Conservation (phyloP, 805 yeast species). For the Cyberlindnera subsufficiens region DNA sequence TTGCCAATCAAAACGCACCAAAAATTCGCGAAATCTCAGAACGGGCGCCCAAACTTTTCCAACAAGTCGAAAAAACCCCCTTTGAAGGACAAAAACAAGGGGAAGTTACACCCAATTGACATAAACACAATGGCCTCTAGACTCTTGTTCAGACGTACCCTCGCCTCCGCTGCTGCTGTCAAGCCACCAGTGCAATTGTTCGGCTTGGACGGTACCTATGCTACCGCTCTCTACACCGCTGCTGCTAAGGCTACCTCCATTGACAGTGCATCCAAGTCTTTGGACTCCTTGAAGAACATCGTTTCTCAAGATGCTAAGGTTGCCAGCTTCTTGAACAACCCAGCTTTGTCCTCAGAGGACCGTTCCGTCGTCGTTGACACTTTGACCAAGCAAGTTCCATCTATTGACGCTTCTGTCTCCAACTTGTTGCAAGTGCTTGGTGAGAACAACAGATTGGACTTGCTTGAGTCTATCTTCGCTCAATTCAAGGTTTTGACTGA, state of each 20-base stretch:
- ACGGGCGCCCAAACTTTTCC: neutral
- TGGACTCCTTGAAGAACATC: constrained; percentile 49
- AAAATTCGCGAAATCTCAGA: neutral
- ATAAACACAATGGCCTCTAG: constrained; percentile 10
- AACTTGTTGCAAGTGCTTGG: constrained; percentile 84
- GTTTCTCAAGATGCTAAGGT: constrained; percentile 62
- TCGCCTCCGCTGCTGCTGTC: constrained; percentile 67
- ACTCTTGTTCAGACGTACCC: constrained; percentile 38
- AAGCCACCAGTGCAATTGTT: constrained; percentile 91
- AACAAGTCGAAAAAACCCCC: constrained; percentile 1
- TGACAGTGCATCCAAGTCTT: constrained; percentile 62
- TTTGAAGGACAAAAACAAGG: neutral
- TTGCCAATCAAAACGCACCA: constrained; percentile 5
- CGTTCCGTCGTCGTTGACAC: constrained; percentile 65
- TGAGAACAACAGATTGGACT: constrained; percentile 86
- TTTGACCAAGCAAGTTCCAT: constrained; percentile 37
- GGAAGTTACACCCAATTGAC: neutral
- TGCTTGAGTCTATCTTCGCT: constrained; percentile 57
- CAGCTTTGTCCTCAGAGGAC: constrained; percentile 73
- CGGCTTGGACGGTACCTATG: constrained; percentile 96
- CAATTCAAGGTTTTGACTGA: constrained; percentile 76
- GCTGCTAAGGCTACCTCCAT: constrained; percentile 76
- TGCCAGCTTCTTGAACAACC: constrained; percentile 61
- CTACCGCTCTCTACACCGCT: constrained; percentile 89
- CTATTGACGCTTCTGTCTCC: constrained; percentile 63